Base-by-base conservation (phyloP, 2,329 filamentous ascomycete genomes). In the Phialophora macrospora region DNA sequence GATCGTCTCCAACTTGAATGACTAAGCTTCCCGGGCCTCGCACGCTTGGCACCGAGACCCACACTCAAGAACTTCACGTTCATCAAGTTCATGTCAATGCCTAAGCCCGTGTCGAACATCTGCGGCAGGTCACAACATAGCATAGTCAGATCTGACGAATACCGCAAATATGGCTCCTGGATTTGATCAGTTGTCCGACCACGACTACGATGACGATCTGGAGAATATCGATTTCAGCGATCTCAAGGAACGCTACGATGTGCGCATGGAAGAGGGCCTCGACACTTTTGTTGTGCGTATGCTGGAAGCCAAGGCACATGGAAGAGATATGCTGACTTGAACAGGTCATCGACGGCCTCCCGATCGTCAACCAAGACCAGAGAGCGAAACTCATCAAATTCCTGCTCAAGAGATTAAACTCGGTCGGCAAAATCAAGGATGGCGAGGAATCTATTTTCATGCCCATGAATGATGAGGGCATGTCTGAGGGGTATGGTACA, bases 341-440 rank as follows among this genome's bases (percentile, higher is more conserved):
- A 46, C 55, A 70, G 68, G 93, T 98, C 69, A 87, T 98, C 77
- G 95, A 99, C 79, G 95, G 95, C 72, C 87, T 99, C 51, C 95
- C 95, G 71, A 83, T 90, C 70, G 94, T 99, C 71, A 92, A 84
- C 65, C 92, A 93, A 78, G 94, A 95, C 57, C 93, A 91, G 83
- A 94, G 93, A 83, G 88, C 91, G 67, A 98, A 97, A 84, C 88
- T 99, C 68, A 84, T 97, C 80, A 98, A 98, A 81, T 98, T 98
- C 80, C 83, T 99, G 81, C 83, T 96, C 79, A 92, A 93, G 83
- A 97, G 96, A 84, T 84, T 99, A 74, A 93, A 90, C 81, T 84
- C 88, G 67, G 92, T 93, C 69, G 95, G 94, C 72, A 57, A 63
- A 28, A 68, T 71, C 61, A 90, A 86, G 80, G 91, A 92, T 71